Conservation (phyloP, 257 asterid genomes). For the Solanum medicagineum region DNA sequence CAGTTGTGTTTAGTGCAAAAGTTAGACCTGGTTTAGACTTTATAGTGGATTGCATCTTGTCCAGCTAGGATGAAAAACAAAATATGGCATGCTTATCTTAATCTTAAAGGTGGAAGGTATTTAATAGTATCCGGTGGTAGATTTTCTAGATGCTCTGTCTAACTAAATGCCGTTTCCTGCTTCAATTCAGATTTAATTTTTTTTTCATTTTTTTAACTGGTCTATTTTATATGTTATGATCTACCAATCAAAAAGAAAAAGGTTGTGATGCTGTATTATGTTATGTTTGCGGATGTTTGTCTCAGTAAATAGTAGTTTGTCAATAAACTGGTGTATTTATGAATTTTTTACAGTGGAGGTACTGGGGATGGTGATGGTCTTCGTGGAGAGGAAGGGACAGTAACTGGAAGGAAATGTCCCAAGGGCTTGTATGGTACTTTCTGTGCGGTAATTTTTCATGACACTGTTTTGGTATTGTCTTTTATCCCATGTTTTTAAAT, state of each 20-base stretch:
- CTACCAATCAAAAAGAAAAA: not conserved
- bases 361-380: conserved; percentile 66
- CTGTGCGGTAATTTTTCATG: conserved; percentile 57
- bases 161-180: not conserved
- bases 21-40: not conserved
- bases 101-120: not conserved
- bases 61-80: not conserved
- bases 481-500: not conserved
- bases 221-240: not conserved
- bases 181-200: not conserved
- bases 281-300: not conserved
- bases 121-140: not conserved
- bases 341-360: conserved; percentile 61
- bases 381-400: conserved; percentile 73
- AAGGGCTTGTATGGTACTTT: conserved; percentile 87
- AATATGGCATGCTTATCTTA: not conserved
- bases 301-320: not conserved
- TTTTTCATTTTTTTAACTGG: not conserved
- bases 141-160: not conserved
- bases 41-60: not conserved
- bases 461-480: not conserved
- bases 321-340: conserved; percentile 10
- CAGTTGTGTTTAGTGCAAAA: not conserved
- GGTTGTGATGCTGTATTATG: not conserved
- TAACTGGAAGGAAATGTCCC: conserved; percentile 90